Evolutionary conservation across 495 filamentous ascomycete genomes (phyloP), one percentile per base, ranked within the genome.

Genomic region (Daldinia childiae): DNA sequence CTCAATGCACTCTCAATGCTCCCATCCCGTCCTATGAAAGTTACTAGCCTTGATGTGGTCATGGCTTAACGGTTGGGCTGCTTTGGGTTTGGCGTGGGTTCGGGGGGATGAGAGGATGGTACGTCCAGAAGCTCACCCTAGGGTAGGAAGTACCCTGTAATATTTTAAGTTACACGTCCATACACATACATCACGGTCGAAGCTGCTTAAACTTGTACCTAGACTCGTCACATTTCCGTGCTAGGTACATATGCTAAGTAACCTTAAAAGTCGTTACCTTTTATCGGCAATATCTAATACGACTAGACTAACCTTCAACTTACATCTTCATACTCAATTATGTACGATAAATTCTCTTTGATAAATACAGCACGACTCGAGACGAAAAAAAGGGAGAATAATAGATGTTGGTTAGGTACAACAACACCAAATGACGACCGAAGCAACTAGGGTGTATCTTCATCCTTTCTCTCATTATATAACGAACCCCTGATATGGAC

Each of bases 401-500:
- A 59, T 41, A 7, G 14, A 43, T 57, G 30, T 57, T 9, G 34
- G 8, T 30, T 57, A 60, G 38, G 24, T 66, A 39, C 32, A 17
- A 64, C 26, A 39, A 66, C 64, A 58, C 51, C 32, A 51, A 62
- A 36, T 56, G 57, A 68, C 64, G 64, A 39, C 30, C 17, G 56
- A 36, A 5, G 34, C 12, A 36, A 36, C 34, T 36, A 73, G 32
- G 43, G 56, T 19, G 12, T 59, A 48, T 57, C 15, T 58, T 55
- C 30, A 34, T 51, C 48, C 57, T 57, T 57, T 55, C 17, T 12
- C 50, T 69, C 54, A 58, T 65, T 57, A n/a, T n/a, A n/a, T n/a
- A 57, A 36, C 30, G n/a, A 65, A 50, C 65, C 70, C 70, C 70
- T 73, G 65, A 69, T 59, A 50, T 48, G 6, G 45, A 41, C 51